Base-by-base conservation (phyloP, 306 rosid genomes). In the Quercus engelmannii region DNA sequence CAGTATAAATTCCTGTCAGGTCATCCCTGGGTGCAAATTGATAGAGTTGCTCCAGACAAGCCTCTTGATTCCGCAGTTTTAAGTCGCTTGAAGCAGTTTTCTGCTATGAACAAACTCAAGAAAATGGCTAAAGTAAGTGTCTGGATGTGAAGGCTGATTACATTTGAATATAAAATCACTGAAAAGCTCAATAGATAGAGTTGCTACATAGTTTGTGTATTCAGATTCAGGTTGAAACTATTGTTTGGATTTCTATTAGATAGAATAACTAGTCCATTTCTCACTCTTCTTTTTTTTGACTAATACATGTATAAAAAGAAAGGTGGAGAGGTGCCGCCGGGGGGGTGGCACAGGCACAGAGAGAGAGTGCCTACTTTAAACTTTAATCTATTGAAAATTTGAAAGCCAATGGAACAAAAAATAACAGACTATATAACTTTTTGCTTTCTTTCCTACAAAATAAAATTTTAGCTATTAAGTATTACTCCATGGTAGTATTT, bases 11-110 rank as follows among this genome's bases (percentile, higher is more conserved):
- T 76, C 79, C 69, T 91, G 80, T 20, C 84, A 93, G 99, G 98
- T 76, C 96, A 95, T 82, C 97, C 99, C 63, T 95, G 99, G 99
- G 91, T 95, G 79, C 98, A 95, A 89, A 92, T 95, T 80, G 98
- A 93, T 63, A 98, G 99, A 78, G 93, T 90, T 73, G 99, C 97
- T 85, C 99, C 94, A 7, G 99, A 93, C 74, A 90, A 78, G 83
- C 93, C 97, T 75, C 98, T 93, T 78, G 98, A 93, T 83, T 95
- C 97, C 21, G 99, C 98, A 0, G 94, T 95, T 95, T 81, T 93
- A 64, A 90, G n/a, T n/a, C n/a, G n/a, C n/a, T n/a, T n/a, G n/a
- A n/a, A n/a, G n/a, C n/a, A n/a, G n/a, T n/a, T n/a, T n/a, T 95
- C 99, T 74, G 98, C 99, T 5, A 93, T 95, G 97, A 94, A 94